Base-by-base conservation (phyloP, 192 early-diverging fungal species). In the Linnemannia exigua region DNA sequence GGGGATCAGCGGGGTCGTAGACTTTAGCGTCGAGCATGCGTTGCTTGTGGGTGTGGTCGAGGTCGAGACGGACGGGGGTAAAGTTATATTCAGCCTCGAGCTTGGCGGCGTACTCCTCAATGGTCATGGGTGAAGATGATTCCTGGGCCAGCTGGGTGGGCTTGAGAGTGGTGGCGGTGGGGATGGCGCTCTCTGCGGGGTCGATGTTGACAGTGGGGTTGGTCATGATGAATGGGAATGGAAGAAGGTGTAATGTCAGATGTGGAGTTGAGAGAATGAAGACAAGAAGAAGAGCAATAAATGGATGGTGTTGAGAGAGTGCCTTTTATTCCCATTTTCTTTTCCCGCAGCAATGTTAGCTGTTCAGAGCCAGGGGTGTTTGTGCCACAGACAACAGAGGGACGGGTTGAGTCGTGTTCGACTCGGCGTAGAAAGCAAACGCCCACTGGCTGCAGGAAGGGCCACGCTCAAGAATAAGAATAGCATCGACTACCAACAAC, bases 381-480 rank as follows among this genome's bases (percentile, higher is more conserved):
- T 44, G 41, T 44, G 41, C 41, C 41, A 44, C 41, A 44, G 41
- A 44, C 22, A 61, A 44, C 22, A 61, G 58, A 25, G 58, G 19
- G 20, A 61, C 58, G 19, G 19, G 41, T 3, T 44, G 41, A 44
- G 41, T 44, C 41, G 5, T 44, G n/a, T 98, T 98, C 89, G 98
- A 98, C 88, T 95, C 98, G 84, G 97, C 97, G 88, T 99, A 63
- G 58, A 63, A 63, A 63, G 58, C 3, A 25, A 31, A 31, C 28
- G 12, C 58, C 58, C 12, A 63, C 58, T 63, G 58, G 58, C 25
- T 4, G n/a, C 22, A 25, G 11, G 52, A 58, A 22, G n/a, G 28
- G 12, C 58, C 15, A 28, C 28, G 14, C 58, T 25, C 28, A 63
- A 25, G 2, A 31, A 25, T 31, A 63, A 25, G 41, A 44, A 63